phyloP scores from a whole-genome alignment of 306 rosid species.

The Vigna radiata region DNA sequence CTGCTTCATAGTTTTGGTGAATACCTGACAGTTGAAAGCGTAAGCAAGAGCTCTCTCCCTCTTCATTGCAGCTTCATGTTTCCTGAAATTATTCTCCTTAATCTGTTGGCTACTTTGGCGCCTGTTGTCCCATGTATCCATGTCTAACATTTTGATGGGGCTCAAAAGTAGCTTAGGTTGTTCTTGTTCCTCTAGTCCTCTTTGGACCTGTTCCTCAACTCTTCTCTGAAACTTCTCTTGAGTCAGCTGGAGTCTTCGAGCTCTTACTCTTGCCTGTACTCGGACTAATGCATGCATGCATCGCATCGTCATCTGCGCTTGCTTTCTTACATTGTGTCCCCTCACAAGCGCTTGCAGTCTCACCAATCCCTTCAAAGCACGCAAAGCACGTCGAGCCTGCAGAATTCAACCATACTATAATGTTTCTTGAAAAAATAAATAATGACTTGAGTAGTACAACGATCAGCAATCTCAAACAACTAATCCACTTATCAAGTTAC shows the following conservation, averaged over 20 bases:
- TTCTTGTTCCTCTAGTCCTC: slow-evolving; percentile 42
- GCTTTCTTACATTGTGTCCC: slow-evolving; percentile 91
- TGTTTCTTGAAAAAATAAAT: not conserved
- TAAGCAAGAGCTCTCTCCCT: slow-evolving; percentile 88
- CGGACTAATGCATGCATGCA: slow-evolving; percentile 97
- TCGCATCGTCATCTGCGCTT: slow-evolving; percentile 95
- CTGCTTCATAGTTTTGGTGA: not conserved
- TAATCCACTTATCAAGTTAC: not conserved
- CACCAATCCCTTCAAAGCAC: slow-evolving; percentile 91
- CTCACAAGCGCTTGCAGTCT: slow-evolving; percentile 92
- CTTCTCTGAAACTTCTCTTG: slow-evolving; percentile 57
- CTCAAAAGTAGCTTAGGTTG: slow-evolving; percentile 52
- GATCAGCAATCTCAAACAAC: not conserved
- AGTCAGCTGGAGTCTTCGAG: slow-evolving; percentile 70
- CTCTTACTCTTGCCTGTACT: slow-evolving; percentile 83
- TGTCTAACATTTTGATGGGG: slow-evolving; percentile 48
- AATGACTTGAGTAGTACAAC: not conserved
- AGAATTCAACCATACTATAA: slow-evolving; percentile 16
- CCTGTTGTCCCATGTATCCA: slow-evolving; percentile 53
- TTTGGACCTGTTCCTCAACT: slow-evolving; percentile 29
- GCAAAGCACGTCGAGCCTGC: slow-evolving; percentile 88
- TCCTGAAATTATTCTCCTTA: slow-evolving; percentile 56
- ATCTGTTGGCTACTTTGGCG: slow-evolving; percentile 55
- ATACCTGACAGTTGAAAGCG: slow-evolving; percentile 75
- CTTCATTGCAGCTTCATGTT: slow-evolving; percentile 67